Percentiles rank a stretch among this genome's conserved stretches.
phyloP scores from a whole-genome alignment of 2,329 filamentous ascomycete genomes.

The Pseudofabraea citricarpa region DNA sequence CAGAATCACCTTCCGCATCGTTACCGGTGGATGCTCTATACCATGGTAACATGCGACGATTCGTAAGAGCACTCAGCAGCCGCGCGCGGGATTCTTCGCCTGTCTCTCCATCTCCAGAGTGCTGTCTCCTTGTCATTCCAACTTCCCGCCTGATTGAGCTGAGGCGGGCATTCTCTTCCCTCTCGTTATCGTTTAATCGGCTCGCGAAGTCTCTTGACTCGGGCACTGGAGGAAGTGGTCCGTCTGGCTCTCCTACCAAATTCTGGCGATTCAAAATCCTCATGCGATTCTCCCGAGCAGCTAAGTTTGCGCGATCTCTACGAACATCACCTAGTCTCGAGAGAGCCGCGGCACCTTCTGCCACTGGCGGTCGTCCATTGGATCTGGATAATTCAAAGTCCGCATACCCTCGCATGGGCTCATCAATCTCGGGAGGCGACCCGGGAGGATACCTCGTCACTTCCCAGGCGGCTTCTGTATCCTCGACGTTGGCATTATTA shows the following conservation, averaged over 20 bases:
- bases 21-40: too few relatives aligned
- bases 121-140: constrained; percentile 15
- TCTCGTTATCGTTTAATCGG: constrained; percentile 14
- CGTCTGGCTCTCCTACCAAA: constrained; percentile 14
- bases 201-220: constrained; percentile 22
- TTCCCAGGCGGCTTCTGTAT: neutral
- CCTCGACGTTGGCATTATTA: neutral
- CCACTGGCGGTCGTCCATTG: neutral
- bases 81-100: neutral
- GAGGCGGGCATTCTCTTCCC: too few relatives aligned
- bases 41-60: too few relatives aligned
- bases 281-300: constrained; percentile 6
- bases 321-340: neutral
- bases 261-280: constrained; percentile 17
- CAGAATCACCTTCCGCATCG: too few relatives aligned
- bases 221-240: constrained; percentile 21
- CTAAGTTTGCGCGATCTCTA: neutral
- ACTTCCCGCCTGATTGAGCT: too few relatives aligned
- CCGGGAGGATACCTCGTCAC: neutral
- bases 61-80: too few relatives aligned
- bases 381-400: neutral
- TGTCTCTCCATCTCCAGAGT: too few relatives aligned
- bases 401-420: constrained; percentile 11
- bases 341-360: neutral
- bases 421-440: constrained; percentile 5